A percentile compares a stretch with the other conserved stretches of the same genome.
These are phyloP conservation scores for Talaromyces pinophilus DNA, from an alignment of 2,329 filamentous ascomycete genomes.

Conservation along the genomic window DNA sequence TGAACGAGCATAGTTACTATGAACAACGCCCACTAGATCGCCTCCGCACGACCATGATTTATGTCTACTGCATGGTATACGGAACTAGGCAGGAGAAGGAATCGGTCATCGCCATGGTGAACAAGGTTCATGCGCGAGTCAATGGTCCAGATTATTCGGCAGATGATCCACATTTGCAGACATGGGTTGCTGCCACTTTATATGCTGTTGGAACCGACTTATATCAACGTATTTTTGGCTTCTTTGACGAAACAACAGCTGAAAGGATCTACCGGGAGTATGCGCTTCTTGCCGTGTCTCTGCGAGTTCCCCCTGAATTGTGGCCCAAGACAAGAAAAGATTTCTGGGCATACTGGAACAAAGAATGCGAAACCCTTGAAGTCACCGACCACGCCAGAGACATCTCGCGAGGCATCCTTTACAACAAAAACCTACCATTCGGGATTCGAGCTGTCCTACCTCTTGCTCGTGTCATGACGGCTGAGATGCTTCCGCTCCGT, in stretches of 20 bases:
- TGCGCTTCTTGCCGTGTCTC: conserved; percentile 23
- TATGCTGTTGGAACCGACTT: conserved; percentile 41
- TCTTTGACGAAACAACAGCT: not conserved
- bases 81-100: conserved; percentile 38
- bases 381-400: not conserved
- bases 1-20: conserved; percentile 44
- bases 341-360: conserved; percentile 38
- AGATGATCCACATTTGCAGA: conserved; percentile 42
- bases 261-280: not conserved
- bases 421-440: conserved; percentile 32
- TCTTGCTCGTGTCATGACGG: not conserved
- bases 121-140: conserved; percentile 38
- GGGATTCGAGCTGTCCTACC: conserved; percentile 25
- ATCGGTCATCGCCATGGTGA: conserved; percentile 41
- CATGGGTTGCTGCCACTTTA: conserved; percentile 46
- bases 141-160: conserved; percentile 39
- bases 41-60: conserved; percentile 29
- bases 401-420: not conserved
- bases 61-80: conserved; percentile 1
- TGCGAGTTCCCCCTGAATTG: conserved; percentile 37
- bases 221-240: conserved; percentile 34
- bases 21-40: conserved; percentile 39
- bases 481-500: not conserved
- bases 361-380: conserved; percentile 33
- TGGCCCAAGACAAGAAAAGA: conserved; percentile 37